These are phyloP conservation scores for Wickerhamiella sergipiensis DNA, from an alignment of 805 yeast genomes.

Conservation along the genomic window DNA sequence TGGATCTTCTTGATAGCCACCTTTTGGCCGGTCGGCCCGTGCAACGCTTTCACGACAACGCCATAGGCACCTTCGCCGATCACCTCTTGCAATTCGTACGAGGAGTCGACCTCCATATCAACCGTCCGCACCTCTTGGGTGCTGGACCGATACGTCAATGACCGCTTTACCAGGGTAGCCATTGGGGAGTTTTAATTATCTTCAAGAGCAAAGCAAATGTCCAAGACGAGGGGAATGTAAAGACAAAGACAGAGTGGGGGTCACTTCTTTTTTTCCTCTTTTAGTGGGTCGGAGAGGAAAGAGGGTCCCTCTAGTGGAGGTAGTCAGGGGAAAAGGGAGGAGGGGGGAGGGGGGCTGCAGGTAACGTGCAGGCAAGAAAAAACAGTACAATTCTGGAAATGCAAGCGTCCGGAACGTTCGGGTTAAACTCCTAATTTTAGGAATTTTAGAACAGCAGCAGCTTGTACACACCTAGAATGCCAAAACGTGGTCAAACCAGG, in stretches of 20 bases:
- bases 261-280: too few relatives aligned
- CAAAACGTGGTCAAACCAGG: not conserved
- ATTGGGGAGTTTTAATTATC: not conserved
- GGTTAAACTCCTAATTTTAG: not conserved
- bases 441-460: not conserved
- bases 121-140: conserved; percentile 27
- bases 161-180: not conserved
- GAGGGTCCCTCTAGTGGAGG: not conserved
- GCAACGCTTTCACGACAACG: conserved; percentile 76
- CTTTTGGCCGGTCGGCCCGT: conserved; percentile 68
- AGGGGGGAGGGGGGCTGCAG: not conserved
- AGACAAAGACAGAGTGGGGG: too few relatives aligned
- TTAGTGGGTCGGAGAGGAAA: too few relatives aligned
- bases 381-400: not conserved
- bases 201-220: not conserved
- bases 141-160: conserved; percentile 10
- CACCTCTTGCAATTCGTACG: conserved; percentile 70
- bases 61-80: conserved; percentile 98
- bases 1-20: conserved; percentile 95
- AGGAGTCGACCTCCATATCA: conserved; percentile 72
- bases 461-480: not conserved
- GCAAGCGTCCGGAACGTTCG: not conserved
- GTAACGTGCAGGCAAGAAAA: not conserved
- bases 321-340: not conserved
- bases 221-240: too few relatives aligned